A percentile compares a stretch with the other conserved stretches of the same genome.
These are phyloP conservation scores for Diaporthe australafricana DNA, from an alignment of 2,329 filamentous ascomycete species.

Conservation along the genomic window DNA sequence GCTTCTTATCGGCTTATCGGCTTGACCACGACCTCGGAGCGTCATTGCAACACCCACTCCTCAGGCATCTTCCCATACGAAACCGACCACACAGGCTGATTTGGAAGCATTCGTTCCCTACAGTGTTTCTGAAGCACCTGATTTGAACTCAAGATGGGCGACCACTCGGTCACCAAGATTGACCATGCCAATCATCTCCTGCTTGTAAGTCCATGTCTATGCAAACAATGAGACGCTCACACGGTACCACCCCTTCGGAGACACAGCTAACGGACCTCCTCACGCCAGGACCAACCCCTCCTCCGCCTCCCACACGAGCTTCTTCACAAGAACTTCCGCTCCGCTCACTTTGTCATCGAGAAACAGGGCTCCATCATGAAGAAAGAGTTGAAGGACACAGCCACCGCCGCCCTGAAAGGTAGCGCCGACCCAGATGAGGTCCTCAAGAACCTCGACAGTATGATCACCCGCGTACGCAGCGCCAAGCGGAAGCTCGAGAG, in stretches of 20 bases:
- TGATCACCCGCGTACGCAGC: conserved; percentile 85
- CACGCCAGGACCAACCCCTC: conserved; percentile 85
- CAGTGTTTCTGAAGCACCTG: background rate
- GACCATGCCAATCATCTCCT: conserved; percentile 82
- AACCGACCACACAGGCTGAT: background rate
- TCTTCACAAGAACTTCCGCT: conserved; percentile 93
- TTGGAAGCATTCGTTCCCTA: background rate
- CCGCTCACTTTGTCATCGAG: conserved; percentile 81
- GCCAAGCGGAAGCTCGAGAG: conserved; percentile 87
- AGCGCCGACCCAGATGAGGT: conserved; percentile 75
- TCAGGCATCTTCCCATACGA: background rate
- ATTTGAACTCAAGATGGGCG: conserved; percentile 60
- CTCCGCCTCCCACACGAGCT: conserved; percentile 94
- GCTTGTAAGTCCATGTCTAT: conserved; percentile 62
- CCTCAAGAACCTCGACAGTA: conserved; percentile 84
- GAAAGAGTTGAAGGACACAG: conserved; percentile 70
- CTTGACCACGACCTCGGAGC: conserved; percentile 25
- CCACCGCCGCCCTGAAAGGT: conserved; percentile 74
- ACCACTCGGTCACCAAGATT: conserved; percentile 73
- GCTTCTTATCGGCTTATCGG: conserved; percentile 28
- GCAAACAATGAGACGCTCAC: background rate
- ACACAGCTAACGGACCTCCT: conserved; percentile 26
- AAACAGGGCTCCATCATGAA: conserved; percentile 74
- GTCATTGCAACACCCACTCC: conserved; percentile 13
- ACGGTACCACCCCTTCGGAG: background rate